Evolutionary conservation across 306 rosid genomes (phyloP), one percentile per base, ranked within the genome.

Genomic region (Inga laurina): DNA sequence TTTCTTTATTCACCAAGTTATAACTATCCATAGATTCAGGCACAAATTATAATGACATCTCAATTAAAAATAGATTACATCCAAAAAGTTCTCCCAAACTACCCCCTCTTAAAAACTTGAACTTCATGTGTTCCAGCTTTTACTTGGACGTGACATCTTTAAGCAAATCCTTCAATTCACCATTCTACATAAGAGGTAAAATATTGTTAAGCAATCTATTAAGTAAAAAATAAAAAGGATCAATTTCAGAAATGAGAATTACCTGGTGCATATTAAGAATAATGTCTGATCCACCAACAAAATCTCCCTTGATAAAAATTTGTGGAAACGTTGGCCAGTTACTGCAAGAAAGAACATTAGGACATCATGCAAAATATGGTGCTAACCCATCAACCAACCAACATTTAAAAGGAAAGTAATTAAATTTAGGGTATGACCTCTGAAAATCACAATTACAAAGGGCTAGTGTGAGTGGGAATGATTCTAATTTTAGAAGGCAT

Each of bases 251-350:
- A 27, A 52, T 24, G 65, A 57, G 48, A 39, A 80, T 83, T 80
- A 92, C 97, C 94, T 89, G 91, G 56, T 92, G 94, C 89, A 92
- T 45, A 51, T 77, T 90, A 77, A 90, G 97, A 83, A 92, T 78
- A 59, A 90, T 90, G 82, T 92, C 97, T 3, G 97, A 90, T 45
- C 94, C 97, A 45, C 97, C 97, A 77, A 92, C 65, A 54, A 92
- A 92, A 87, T 92, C 93, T 69, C 93, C 96, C 82, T 90, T 90
- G 59, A 92, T 84, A 88, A 92, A 92, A 69, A 92, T 86, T 79
- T 92, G 96, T 1, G 96, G 96, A 84, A 92, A 92, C 30, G 93
- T 92, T 34, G 94, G 97, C 94, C 92, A 89, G 44, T 76, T 45
- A 86, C 92, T 92, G 85, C 91, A 72, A 44, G 30, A 30, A 68